A percentile compares a stretch with the other conserved stretches of the same genome.
Evolutionary conservation across 169 alveolate genomes (phyloP).

Genomic region (Plasmodium cynomolgi): DNA sequence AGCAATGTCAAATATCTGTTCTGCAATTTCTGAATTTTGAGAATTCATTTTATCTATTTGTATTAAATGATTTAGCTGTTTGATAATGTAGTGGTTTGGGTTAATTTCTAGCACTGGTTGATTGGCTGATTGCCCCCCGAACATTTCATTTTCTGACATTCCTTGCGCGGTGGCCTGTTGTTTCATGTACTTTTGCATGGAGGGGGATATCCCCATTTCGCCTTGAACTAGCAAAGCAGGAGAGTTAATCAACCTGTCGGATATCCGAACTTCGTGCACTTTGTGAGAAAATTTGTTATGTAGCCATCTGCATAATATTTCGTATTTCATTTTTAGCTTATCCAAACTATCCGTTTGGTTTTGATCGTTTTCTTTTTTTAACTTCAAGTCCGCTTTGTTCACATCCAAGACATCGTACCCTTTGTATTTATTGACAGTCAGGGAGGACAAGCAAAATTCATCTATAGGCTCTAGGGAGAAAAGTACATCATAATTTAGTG

Average conservation of each 20-base stretch:
- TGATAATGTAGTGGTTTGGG: slow-evolving; percentile 94
- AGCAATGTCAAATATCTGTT: slow-evolving; percentile 83
- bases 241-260: slow-evolving; percentile 92
- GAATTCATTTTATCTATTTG: slow-evolving; percentile 79
- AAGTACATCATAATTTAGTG: slow-evolving; percentile 94
- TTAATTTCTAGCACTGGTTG: slow-evolving; percentile 95
- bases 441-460: slow-evolving; percentile 95
- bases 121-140: slow-evolving; percentile 91
- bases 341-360: slow-evolving; percentile 63
- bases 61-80: slow-evolving; percentile 88
- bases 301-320: slow-evolving; percentile 93
- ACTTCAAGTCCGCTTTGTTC: slow-evolving; percentile 94
- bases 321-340: slow-evolving; percentile 87
- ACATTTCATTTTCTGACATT: slow-evolving; percentile 87
- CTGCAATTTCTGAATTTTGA: slow-evolving; percentile 83
- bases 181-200: slow-evolving; percentile 96
- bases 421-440: slow-evolving; percentile 91
- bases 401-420: slow-evolving; percentile 93
- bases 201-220: slow-evolving; percentile 96
- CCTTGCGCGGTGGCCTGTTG: slow-evolving; percentile 97
- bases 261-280: slow-evolving; percentile 92
- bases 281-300: slow-evolving; percentile 87
- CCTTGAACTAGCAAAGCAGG: slow-evolving; percentile 94
- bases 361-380: slow-evolving; percentile 88
- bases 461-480: slow-evolving; percentile 96